phyloP scores from a whole-genome alignment of 352 stramenopile genomes.

The Chrysophaeum taylorii region DNA sequence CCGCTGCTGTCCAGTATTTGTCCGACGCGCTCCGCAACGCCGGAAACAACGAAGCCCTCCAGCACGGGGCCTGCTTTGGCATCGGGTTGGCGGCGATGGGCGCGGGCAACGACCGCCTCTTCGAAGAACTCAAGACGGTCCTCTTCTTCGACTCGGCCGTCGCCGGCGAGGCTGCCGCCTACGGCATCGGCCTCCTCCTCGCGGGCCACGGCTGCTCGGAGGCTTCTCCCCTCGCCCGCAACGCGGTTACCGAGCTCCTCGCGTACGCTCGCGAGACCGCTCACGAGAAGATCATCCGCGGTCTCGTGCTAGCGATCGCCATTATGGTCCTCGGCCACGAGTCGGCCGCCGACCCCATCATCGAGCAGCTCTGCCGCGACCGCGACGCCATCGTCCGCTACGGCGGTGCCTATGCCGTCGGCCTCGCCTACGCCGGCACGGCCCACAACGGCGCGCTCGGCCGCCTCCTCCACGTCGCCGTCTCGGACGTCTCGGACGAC shows the following conservation, averaged over 20 bases:
- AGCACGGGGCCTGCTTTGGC: slow-evolving; percentile 91
- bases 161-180: slow-evolving; percentile 87
- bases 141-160: slow-evolving; percentile 95
- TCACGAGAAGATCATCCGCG: slow-evolving; percentile 99
- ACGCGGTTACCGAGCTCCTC: slow-evolving; percentile 76
- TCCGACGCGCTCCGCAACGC: slow-evolving; percentile 53
- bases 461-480: slow-evolving; percentile 91
- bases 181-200: slow-evolving; percentile 92
- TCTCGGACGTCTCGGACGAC: slow-evolving; percentile 96
- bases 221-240: slow-evolving; percentile 38
- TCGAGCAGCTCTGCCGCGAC: slow-evolving; percentile 91
- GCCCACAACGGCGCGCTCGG: slow-evolving; percentile 91
- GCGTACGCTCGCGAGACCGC: slow-evolving; percentile 94
- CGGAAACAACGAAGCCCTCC: slow-evolving; percentile 86
- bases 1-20: slow-evolving; percentile 59
- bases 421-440: slow-evolving; percentile 92
- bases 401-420: slow-evolving; percentile 92
- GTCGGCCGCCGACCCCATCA: slow-evolving; percentile 85
- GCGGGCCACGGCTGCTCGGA: slow-evolving; percentile 51
- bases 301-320: slow-evolving; percentile 91
- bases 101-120: slow-evolving; percentile 81
- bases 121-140: slow-evolving; percentile 92
- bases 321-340: slow-evolving; percentile 95
- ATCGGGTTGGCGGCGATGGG: slow-evolving; percentile 88
- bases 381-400: slow-evolving; percentile 95